Conservation (phyloP, 306 rosid genomes). For the Carpinus viminea region DNA sequence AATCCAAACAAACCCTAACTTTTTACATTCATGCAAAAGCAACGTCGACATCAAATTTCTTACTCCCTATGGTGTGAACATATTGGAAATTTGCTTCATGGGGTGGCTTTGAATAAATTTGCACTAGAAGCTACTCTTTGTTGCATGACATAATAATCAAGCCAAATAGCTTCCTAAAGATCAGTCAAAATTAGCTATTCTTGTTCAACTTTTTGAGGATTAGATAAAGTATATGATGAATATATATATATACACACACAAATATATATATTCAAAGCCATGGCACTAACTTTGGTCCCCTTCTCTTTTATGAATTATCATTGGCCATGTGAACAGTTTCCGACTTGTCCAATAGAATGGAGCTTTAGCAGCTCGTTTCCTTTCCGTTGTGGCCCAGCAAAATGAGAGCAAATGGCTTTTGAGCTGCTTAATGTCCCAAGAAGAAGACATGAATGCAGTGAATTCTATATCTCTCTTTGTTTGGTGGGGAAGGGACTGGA, state of each 20-base stretch:
- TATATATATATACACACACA: no score
- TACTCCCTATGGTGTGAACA: neutral
- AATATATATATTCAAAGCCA: neutral
- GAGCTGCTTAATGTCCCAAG: slow-evolving; percentile 36
- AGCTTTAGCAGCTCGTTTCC: slow-evolving; percentile 9
- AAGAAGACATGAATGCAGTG: slow-evolving; percentile 13
- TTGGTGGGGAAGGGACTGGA: neutral
- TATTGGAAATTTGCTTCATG: neutral
- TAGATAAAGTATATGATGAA: neutral
- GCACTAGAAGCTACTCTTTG: neutral
- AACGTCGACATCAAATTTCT: neutral
- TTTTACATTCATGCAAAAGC: neutral
- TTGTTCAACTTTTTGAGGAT: neutral
- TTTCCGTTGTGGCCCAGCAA: slow-evolving; percentile 31
- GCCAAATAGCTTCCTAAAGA: neutral
- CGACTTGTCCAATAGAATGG: slow-evolving; percentile 18
- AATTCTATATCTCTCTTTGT: neutral
- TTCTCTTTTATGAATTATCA: neutral
- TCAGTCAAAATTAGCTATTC: neutral
- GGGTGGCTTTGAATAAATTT: neutral
- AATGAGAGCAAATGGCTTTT: slow-evolving; percentile 34
- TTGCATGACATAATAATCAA: neutral
- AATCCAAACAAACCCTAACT: no score
- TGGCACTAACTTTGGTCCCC: slow-evolving; percentile 5
- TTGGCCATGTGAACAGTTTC: slow-evolving; percentile 21